Evolutionary conservation across 352 stramenopile species (phyloP), one percentile per base, ranked within the genome.

Genomic region (Pythium monospermum): DNA sequence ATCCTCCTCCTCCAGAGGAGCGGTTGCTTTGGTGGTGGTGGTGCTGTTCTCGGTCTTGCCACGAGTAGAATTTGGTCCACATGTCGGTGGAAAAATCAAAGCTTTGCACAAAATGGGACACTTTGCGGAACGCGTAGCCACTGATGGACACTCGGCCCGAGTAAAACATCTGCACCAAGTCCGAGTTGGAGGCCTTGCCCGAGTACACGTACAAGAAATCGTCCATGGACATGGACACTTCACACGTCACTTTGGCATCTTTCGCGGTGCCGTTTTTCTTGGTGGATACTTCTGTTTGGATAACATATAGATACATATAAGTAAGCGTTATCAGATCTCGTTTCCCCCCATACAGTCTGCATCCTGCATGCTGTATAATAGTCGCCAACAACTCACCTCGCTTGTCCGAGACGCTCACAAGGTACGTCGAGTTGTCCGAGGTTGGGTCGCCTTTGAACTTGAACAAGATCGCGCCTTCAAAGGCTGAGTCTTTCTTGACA

Each of bases 191-290:
- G 8, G 83, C 83, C 31, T 91, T 92, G 47, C 83, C 83, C 32
- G 83, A 94, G 64, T 94, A 94, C 21, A 94, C 73, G 59, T 74
- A 87, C 19, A 94, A 53, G 39, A 94, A 94, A 31, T 94, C 83
- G 49, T 92, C 83, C 63, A 92, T 84, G 6, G 81, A 89, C 41
- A 91, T 89, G 13, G 67, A 82, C 39, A 94, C 82, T 43, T 94
- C 80, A 63, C 79, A 91, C 43, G 71, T 76, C 25, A 79, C 62
- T 23, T 76, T 57, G 36, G 16, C 50, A 30, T 85, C 69, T 4
- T 56, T 50, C 1, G 69, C 45, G 2, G 28, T 61, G 22, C 56
- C 73, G 40, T 91, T 87, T 45, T 87, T 88, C 35, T 57, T 64
- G 38, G 75, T 87, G 25, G 53, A 52, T 30, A 89, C 78, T 16